phyloP scores from a whole-genome alignment of 2,329 filamentous ascomycete genomes.

The Xylaria digitata region DNA sequence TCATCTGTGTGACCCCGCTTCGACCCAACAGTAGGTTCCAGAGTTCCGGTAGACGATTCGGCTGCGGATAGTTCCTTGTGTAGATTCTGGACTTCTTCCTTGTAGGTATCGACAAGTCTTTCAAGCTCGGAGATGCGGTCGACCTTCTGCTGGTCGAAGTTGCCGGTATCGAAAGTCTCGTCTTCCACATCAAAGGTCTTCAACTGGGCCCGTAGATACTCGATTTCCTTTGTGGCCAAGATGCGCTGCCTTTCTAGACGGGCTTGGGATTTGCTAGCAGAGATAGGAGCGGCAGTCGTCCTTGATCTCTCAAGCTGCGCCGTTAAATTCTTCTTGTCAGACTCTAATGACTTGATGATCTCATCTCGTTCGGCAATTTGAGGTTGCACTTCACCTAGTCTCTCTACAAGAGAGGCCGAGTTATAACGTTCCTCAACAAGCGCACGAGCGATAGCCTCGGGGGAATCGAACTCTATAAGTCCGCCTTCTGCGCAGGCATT shows the following conservation, averaged over 20 bases:
- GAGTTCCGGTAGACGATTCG: conserved; percentile 59
- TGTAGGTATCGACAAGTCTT: conserved; percentile 86
- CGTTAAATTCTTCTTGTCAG: conserved; percentile 72
- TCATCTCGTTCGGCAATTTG: conserved; percentile 82
- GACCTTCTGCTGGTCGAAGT: conserved; percentile 78
- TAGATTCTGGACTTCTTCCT: conserved; percentile 78
- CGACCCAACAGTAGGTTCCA: conserved; percentile 60
- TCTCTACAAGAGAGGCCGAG: conserved; percentile 81
- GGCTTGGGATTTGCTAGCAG: conserved; percentile 74
- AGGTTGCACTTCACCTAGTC: conserved; percentile 80
- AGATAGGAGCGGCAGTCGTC: conserved; percentile 58
- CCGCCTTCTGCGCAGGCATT: conserved; percentile 70
- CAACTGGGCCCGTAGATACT: conserved; percentile 91
- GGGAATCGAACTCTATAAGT: conserved; percentile 83
- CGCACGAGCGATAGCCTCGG: conserved; percentile 86
- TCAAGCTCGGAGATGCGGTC: conserved; percentile 85
- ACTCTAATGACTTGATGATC: conserved; percentile 76
- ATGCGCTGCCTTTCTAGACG: conserved; percentile 87
- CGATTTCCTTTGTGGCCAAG: conserved; percentile 90
- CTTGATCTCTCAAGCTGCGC: conserved; percentile 79
- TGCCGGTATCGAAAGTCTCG: conserved; percentile 82
- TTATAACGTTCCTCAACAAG: conserved; percentile 85
- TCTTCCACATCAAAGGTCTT: conserved; percentile 91
- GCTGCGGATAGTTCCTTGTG: conserved; percentile 78
- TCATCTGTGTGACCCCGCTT: conserved; percentile 74